A percentile compares a stretch with the other conserved stretches of the same genome.
Evolutionary conservation across 106 monocot genomes (phyloP).

Genomic region (Iris macrosiphon): DNA sequence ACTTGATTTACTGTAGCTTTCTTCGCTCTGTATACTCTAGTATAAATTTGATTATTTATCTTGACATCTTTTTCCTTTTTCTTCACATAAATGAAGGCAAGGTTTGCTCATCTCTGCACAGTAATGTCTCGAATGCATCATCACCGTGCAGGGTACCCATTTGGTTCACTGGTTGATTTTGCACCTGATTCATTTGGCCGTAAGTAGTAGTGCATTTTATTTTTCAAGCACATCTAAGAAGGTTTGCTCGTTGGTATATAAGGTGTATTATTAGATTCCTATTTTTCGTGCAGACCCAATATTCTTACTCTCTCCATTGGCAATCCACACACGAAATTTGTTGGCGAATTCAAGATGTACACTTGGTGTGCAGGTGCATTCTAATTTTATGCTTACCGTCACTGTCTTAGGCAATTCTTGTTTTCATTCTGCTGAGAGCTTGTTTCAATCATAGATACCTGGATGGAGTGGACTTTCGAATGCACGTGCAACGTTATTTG

Average conservation of each 20-base stretch:
- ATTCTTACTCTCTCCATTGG: slow-evolving; percentile 87
- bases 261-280: neutral
- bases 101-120: slow-evolving; percentile 89
- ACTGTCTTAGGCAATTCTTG: neutral
- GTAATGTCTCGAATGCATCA: slow-evolving; percentile 97
- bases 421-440: neutral
- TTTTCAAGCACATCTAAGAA: neutral
- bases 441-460: slow-evolving; percentile 49
- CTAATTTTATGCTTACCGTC: neutral
- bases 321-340: slow-evolving; percentile 92
- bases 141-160: slow-evolving; percentile 77
- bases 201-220: slow-evolving; percentile 29
- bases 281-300: slow-evolving; percentile 64
- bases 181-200: slow-evolving; percentile 81
- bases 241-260: neutral
- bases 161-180: slow-evolving; percentile 95
- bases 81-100: slow-evolving; percentile 30
- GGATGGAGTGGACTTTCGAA: slow-evolving; percentile 99
- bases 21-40: no score
- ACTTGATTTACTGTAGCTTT: slow-evolving; percentile 16
- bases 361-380: slow-evolving; percentile 83
- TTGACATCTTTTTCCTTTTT: neutral
- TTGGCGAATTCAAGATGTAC: slow-evolving; percentile 91
- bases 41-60: no score
- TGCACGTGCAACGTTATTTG: slow-evolving; percentile 95